Base-by-base conservation (phyloP, 1,139 yeast genomes). In the Sporopachydermia cereana region DNA sequence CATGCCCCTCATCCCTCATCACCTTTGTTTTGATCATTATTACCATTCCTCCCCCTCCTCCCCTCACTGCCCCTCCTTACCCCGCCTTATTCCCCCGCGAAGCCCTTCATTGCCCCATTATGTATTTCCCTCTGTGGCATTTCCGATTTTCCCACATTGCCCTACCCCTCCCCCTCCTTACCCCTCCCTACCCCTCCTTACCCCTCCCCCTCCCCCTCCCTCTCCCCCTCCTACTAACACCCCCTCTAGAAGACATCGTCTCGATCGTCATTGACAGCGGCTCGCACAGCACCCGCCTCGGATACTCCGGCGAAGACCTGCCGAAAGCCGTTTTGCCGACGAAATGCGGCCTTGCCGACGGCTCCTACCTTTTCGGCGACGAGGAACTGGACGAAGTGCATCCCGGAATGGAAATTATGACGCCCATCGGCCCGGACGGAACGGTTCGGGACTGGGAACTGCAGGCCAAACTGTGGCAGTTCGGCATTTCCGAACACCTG, bases 231-330 rank as follows among this genome's bases (percentile, higher is more conserved):
- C 5, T 24, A 42, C 3, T 3, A 18, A n/a, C 24, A 3, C 16
- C 9, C 12, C 4, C 12, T 31, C 9, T 20, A 42, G 44, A 42
- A 14, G 44, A 34, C 18, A 24, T 44, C 5, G 17, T 22, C 9
- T 74, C 84, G 18, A 74, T 81, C 18, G 84, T 82, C 44, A 77
- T 82, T 42, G 88, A 82, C 58, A 76, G 76, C 55, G 88, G 86
- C 23, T 70, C 84, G 1, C 66, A 71, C 49, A 67, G 73, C 16
- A 79, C 86, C 39, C 74, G 78, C 48, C 88, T 88, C 1, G 89
- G 89, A 7, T 72, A 79, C 53, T 79, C 85, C 7, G 73, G 73
- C 49, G 79, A 72, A 45, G 84, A 80, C 45, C 59, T 76, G 39
- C 93, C 93, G 1, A 63, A 74, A 22, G 58, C 79, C 41, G 72